Percentiles rank a stretch among this genome's conserved stretches.
Conservation (phyloP, 1,139 yeast species). For the Yamadazyma friedrichii region DNA sequence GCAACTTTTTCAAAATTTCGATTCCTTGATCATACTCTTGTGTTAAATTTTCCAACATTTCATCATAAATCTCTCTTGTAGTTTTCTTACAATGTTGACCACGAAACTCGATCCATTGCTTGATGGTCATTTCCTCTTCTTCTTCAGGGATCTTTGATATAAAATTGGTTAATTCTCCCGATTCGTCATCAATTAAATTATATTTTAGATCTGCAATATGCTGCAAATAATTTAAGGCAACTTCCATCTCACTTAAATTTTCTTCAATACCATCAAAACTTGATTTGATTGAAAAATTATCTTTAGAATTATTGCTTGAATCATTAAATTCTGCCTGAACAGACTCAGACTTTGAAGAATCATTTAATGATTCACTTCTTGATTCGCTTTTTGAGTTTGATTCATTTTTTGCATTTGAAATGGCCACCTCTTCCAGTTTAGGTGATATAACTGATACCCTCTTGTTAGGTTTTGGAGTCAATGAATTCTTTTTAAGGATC, state of each 20-base stretch:
- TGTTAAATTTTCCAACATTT: conserved; percentile 44
- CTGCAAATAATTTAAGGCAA: conserved; percentile 33
- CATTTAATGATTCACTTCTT: background rate
- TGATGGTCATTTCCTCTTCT: conserved; percentile 67
- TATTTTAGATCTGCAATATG: conserved; percentile 23
- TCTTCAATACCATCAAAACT: conserved; percentile 5
- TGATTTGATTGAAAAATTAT: background rate
- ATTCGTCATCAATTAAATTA: conserved; percentile 53
- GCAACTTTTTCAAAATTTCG: conserved; percentile 22
- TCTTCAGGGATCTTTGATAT: conserved; percentile 68
- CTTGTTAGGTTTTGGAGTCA: background rate
- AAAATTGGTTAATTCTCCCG: conserved; percentile 62
- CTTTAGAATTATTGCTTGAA: background rate
- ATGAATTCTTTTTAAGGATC: background rate
- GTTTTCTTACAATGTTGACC: conserved; percentile 40
- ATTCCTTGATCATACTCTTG: conserved; percentile 45
- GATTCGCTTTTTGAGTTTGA: background rate
- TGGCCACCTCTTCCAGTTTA: background rate
- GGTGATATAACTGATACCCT: background rate
- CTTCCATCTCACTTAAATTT: conserved; percentile 36
- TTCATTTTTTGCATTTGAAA: background rate
- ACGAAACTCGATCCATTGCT: conserved; percentile 63
- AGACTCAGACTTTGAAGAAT: background rate
- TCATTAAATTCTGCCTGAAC: background rate
- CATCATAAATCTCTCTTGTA: conserved; percentile 44